Evolutionary conservation across 352 stramenopile genomes (phyloP).

Genomic region (Phytophthora pistaciae): DNA sequence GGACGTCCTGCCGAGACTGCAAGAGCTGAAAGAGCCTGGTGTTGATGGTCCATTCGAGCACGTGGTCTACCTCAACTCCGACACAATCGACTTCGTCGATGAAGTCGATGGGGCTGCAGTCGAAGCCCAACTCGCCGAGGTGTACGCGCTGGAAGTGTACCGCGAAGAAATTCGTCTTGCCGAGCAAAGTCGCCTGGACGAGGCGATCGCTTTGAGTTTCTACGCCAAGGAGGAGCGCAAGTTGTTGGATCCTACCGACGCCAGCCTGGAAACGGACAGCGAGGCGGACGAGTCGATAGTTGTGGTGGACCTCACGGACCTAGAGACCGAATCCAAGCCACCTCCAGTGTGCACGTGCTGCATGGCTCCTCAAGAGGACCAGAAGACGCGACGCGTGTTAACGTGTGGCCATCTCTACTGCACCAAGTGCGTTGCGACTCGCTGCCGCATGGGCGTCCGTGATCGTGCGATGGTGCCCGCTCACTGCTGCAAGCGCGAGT

Average conservation of each 20-base stretch:
- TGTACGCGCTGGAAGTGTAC: conserved; percentile 50
- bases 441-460: conserved; percentile 59
- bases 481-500: conserved; percentile 80
- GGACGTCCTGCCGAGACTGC: conserved; percentile 26
- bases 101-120: conserved; percentile 28
- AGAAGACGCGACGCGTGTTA: conserved; percentile 35
- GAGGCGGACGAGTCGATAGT: conserved; percentile 28
- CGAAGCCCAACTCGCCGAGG: conserved; percentile 28
- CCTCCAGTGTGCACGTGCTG: conserved; percentile 55
- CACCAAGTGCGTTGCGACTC: conserved; percentile 52
- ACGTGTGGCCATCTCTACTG: conserved; percentile 78
- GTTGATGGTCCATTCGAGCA: conserved; percentile 25
- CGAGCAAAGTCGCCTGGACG: conserved; percentile 48
- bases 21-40: conserved; percentile 23
- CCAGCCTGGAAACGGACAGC: conserved; percentile 14
- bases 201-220: conserved; percentile 56
- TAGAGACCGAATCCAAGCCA: conserved; percentile 44
- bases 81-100: conserved; percentile 26
- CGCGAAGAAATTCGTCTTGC: conserved; percentile 45
- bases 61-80: conserved; percentile 14
- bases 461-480: conserved; percentile 69
- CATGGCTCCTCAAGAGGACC: conserved; percentile 23
- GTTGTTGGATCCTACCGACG: conserved; percentile 32
- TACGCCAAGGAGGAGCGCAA: conserved; percentile 48
- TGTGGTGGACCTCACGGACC: conserved; percentile 11